Evolutionary conservation across 2,329 filamentous ascomycete species (phyloP).

Genomic region (Nothophoma quercina): DNA sequence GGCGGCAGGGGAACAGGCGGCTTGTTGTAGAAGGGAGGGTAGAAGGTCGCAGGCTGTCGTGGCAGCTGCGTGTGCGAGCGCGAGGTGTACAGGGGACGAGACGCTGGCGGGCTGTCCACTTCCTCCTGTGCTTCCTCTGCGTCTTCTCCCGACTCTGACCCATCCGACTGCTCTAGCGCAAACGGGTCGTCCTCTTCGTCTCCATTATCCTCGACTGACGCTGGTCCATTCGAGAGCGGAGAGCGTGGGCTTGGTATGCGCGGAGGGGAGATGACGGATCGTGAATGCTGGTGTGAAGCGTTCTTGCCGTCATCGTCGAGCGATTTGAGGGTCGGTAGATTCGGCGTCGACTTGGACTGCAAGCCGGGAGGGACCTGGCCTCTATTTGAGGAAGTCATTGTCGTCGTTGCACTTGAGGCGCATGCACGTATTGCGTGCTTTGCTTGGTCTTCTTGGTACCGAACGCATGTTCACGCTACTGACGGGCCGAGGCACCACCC

Average conservation of each 20-base stretch:
- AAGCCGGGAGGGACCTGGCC: slow-evolving; percentile 48
- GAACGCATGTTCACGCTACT: slow-evolving; percentile 27
- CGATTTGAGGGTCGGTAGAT: slow-evolving; percentile 53
- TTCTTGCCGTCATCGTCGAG: slow-evolving; percentile 29
- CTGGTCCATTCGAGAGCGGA: slow-evolving; percentile 30
- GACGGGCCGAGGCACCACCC: slow-evolving; percentile 16
- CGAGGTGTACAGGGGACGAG: slow-evolving; percentile 53
- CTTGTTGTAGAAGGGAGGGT: slow-evolving; percentile 94
- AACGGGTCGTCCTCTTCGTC: slow-evolving; percentile 27
- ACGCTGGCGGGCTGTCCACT: slow-evolving; percentile 18
- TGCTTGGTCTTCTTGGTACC: slow-evolving; percentile 14
- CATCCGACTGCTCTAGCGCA: slow-evolving; percentile 26
- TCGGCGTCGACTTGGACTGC: slow-evolving; percentile 58
- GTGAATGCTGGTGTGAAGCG: slow-evolving; percentile 1
- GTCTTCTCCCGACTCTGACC: slow-evolving; percentile 39
- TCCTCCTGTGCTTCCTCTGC: slow-evolving; percentile 23
- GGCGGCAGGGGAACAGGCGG: slow-evolving; percentile 95
- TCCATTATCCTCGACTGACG: slow-evolving; percentile 38
- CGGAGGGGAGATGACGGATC: slow-evolving; percentile 15
- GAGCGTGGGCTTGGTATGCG: slow-evolving; percentile 27
- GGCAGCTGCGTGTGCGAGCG: slow-evolving; percentile 56
- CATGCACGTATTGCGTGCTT: slow-evolving; percentile 33
- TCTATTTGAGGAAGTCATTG: slow-evolving; percentile 39
- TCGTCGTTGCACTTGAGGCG: slow-evolving; percentile 23
- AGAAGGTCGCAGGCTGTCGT: slow-evolving; percentile 51